phyloP scores from a whole-genome alignment of 1,139 yeast genomes.

The Taiozyma sp. region DNA sequence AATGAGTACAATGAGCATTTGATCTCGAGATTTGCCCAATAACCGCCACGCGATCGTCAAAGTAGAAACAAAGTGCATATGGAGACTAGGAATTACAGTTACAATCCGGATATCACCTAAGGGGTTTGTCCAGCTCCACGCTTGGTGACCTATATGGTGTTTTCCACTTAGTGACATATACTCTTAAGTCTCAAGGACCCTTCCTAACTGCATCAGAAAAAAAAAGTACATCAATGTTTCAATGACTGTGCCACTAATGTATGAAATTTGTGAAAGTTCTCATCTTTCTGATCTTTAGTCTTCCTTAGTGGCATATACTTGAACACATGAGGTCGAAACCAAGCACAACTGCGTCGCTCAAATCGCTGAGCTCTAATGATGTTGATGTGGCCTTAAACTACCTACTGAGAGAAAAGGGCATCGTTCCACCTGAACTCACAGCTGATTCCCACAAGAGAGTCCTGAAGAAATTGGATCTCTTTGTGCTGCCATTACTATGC shows the following conservation, averaged over 20 bases:
- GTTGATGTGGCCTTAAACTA: slow-evolving; percentile 10
- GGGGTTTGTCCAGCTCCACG: background rate
- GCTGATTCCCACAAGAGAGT: slow-evolving; percentile 1
- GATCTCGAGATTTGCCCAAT: background rate
- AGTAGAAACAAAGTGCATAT: background rate
- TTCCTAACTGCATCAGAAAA: background rate
- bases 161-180: background rate
- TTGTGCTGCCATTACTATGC: slow-evolving; percentile 32
- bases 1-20: background rate
- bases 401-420: background rate
- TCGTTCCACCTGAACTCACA: background rate
- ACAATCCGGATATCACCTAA: background rate
- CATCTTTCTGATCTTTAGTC: background rate
- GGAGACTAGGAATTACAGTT: background rate
- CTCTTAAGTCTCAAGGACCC: background rate
- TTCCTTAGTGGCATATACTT: background rate
- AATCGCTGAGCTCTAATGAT: background rate
- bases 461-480: slow-evolving; percentile 18
- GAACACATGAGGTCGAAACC: background rate
- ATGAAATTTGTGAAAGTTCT: background rate
- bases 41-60: background rate
- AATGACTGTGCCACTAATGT: background rate
- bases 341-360: background rate
- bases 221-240: too few species aligned
- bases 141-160: background rate